A percentile compares a stretch with the other conserved stretches of the same genome.
Conservation (phyloP, 352 stramenopile species). For the Pythium diclinum region DNA sequence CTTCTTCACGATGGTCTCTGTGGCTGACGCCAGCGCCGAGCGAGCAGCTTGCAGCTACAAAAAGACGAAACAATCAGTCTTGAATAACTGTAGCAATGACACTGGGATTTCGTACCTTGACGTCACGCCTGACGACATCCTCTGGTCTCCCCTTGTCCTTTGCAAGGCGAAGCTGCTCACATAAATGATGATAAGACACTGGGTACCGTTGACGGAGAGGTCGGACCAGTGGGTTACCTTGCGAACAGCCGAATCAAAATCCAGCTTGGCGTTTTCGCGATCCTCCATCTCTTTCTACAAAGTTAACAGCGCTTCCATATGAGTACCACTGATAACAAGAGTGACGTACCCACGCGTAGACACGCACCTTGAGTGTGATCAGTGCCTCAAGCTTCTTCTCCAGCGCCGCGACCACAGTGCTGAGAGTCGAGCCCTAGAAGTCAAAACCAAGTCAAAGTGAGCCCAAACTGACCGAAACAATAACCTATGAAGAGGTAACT, state of each 20-base stretch:
- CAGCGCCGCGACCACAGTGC: constrained; percentile 30
- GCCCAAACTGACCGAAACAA: background rate
- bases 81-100: background rate
- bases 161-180: constrained; percentile 24
- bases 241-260: constrained; percentile 36
- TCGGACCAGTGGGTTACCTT: constrained; percentile 20
- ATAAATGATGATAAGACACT: background rate
- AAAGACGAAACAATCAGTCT: background rate
- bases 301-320: background rate
- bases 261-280: constrained; percentile 36
- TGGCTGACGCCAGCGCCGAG: constrained; percentile 17
- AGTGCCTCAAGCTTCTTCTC: constrained; percentile 43
- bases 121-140: constrained; percentile 32
- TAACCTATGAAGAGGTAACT: background rate
- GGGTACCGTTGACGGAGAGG: too few relatives aligned
- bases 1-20: constrained; percentile 34
- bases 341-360: background rate
- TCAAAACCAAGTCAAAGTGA: background rate
- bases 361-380: constrained; percentile 27
- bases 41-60: constrained; percentile 28
- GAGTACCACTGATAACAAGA: background rate
- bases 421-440: constrained; percentile 31
- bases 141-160: constrained; percentile 28
- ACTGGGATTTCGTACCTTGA: constrained; percentile 22
- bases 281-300: constrained; percentile 36